Evolutionary conservation across 140 eudicot genomes (phyloP).

Genomic region (Bidens hawaiensis): DNA sequence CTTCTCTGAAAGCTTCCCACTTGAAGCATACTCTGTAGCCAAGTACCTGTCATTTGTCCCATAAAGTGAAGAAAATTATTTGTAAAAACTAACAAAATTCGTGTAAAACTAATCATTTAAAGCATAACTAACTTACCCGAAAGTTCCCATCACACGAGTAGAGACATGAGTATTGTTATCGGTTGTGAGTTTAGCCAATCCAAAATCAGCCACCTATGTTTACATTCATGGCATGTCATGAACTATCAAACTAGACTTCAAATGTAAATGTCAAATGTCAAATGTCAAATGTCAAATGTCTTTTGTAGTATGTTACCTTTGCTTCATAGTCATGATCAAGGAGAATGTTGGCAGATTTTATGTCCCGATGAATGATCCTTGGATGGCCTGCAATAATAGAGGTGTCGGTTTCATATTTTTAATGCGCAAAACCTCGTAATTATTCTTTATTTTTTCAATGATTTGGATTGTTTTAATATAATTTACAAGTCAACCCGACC

Average conservation of each 20-base stretch:
- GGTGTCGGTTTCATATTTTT: background rate
- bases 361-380: constrained; percentile 81
- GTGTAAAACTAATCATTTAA: background rate
- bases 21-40: constrained; percentile 84
- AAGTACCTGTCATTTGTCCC: constrained; percentile 44
- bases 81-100: constrained; percentile 1
- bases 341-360: constrained; percentile 77
- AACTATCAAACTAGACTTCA: background rate
- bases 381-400: constrained; percentile 52
- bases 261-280: too few species aligned
- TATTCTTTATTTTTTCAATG: too few species aligned
- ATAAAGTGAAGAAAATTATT: constrained; percentile 7
- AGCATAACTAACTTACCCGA: constrained; percentile 46
- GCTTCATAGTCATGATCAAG: constrained; percentile 68
- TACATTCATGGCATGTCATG: background rate
- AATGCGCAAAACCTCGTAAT: too few species aligned
- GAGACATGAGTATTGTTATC: constrained; percentile 77
- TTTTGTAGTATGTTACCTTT: constrained; percentile 47
- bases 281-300: background rate
- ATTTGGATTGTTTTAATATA: too few species aligned
- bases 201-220: constrained; percentile 82
- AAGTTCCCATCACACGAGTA: constrained; percentile 96
- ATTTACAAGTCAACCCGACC: background rate
- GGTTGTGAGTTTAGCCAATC: constrained; percentile 75
- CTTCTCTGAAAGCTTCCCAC: constrained; percentile 70